Base-by-base conservation (phyloP, 2,329 filamentous ascomycete species). In the Colletotrichum cordylinicola region DNA sequence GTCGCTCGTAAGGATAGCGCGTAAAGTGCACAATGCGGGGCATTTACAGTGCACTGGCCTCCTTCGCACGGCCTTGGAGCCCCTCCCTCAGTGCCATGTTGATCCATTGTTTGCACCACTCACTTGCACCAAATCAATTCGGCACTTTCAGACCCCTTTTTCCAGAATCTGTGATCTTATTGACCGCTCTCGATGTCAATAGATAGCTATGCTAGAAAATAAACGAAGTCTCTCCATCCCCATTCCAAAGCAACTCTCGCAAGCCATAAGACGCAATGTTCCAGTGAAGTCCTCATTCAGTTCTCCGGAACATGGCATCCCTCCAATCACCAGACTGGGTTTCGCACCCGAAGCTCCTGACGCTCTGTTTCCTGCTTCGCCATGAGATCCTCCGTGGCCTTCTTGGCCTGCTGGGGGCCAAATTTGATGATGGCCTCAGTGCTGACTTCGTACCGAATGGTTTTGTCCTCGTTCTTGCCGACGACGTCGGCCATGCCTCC, bases 401-500 rank as follows among this genome's bases (percentile, higher is more conserved):
- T 67, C 24, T 67, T 67, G 13, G 74, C 74, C 37, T 55, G 37
- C 27, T 70, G 56, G 31, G 66, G 18, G 6, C 62, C 74, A 24
- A 70, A 76, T 37, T 74, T 76, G 66, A 74, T 70, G 37, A 76
- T 27, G 31, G 75, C 77, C 29, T 77, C 75, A n/a, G 70, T 75
- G 56, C 72, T 77, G 43, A 84, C 78, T 4, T 76, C 74, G 72
- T 86, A 87, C 69, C 80, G 80, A 55, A 83, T 72, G 1, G 83
- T 86, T 27, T 81, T 78, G 75, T 87, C 85, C 1, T 76, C 75
- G 70, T 84, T 79, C 29, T 76, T 78, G 27, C 83, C 85, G 8
- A 80, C 78, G 5, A 83, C 80, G 56, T 86, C 84, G 15, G 84
- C 78, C 12, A 86, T 77, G 8, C 85, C 85, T 29, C 80, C 85